phyloP scores from a whole-genome alignment of 306 rosid species.

The Castanopsis chinensis region DNA sequence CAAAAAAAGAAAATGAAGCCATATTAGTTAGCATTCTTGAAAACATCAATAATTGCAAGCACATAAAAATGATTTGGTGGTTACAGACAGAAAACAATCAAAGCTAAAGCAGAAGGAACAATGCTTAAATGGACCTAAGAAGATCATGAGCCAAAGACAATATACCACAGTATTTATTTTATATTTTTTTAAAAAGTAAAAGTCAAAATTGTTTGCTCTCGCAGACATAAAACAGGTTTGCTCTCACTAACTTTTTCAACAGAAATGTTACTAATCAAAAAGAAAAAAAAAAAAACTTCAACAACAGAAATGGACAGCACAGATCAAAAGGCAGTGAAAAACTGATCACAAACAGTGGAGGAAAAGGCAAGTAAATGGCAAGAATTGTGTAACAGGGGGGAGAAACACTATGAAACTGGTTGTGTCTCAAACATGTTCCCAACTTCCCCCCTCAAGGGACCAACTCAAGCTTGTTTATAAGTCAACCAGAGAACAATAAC shows the following conservation, averaged over 20 bases:
- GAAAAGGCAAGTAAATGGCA: background rate
- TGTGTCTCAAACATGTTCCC: no score
- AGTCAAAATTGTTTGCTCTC: background rate
- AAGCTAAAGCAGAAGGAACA: conserved; percentile 1
- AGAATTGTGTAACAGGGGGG: background rate
- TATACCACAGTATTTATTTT: background rate
- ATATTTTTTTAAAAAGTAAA: no score
- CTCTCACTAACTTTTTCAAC: no score
- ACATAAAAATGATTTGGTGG: background rate
- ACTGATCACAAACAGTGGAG: no score
- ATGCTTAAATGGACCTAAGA: background rate
- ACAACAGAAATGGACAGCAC: background rate
- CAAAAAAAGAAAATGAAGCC: background rate
- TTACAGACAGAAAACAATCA: background rate
- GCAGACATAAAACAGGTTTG: background rate
- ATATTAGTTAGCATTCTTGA: background rate
- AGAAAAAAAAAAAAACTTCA: no score
- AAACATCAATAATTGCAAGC: background rate
- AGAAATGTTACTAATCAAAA: background rate
- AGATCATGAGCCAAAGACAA: background rate
- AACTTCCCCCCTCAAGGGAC: no score
- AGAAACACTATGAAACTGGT: background rate
- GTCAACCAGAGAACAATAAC: no score
- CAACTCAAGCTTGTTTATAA: no score
- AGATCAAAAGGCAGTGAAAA: background rate